phyloP scores from a whole-genome alignment of 2,329 filamentous ascomycete species.

The Falciphora oryzae region DNA sequence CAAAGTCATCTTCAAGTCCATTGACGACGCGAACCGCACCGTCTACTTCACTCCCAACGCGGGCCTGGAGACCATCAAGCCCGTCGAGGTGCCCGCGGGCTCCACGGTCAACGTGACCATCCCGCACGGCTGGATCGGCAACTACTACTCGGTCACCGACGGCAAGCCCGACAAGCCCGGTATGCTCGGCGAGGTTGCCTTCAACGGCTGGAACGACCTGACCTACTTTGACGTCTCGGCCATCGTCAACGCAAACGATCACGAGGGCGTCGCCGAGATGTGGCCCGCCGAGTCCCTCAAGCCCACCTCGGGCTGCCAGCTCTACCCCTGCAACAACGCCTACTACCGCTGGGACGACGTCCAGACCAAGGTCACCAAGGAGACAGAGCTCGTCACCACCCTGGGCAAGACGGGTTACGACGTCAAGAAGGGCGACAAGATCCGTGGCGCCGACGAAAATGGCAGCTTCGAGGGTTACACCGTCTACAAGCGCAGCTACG shows the following conservation, averaged over 20 bases:
- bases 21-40: constrained; percentile 44
- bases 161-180: constrained; percentile 28
- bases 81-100: constrained; percentile 34
- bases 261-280: constrained; percentile 33
- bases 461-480: constrained; percentile 5
- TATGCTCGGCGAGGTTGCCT: constrained; percentile 31
- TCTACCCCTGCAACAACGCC: constrained; percentile 34
- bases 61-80: constrained; percentile 28
- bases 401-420: constrained; percentile 16
- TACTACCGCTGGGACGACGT: constrained; percentile 36
- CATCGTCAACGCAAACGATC: constrained; percentile 36
- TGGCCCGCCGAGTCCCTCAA: constrained; percentile 24
- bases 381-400: constrained; percentile 28
- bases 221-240: constrained; percentile 41
- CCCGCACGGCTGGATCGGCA: constrained; percentile 24
- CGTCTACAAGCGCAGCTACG: constrained; percentile 18
- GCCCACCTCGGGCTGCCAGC: constrained; percentile 33
- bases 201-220: constrained; percentile 27
- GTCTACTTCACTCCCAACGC: constrained; percentile 44
- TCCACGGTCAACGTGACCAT: constrained; percentile 33
- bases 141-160: constrained; percentile 28
- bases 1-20: constrained; percentile 52
- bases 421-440: constrained; percentile 10
- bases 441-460: constrained; percentile 6
- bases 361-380: constrained; percentile 30